Conservation (phyloP, 2,329 filamentous ascomycete genomes). For the Fusarium hainanense region DNA sequence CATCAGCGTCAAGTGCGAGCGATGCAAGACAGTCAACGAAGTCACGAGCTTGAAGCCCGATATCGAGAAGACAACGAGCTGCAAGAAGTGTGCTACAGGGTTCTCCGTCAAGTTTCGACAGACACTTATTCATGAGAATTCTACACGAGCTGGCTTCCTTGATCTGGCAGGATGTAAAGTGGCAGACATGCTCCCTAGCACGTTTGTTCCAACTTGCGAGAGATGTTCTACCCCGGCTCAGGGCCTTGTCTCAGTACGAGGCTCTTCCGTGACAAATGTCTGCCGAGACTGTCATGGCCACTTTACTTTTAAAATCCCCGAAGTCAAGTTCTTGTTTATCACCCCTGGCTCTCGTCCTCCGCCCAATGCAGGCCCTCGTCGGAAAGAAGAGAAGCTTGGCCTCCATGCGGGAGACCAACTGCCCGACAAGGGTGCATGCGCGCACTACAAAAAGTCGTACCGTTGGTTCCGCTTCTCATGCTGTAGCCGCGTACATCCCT, state of each 20-base stretch:
- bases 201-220: conserved; percentile 81
- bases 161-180: conserved; percentile 80
- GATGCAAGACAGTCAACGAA: conserved; percentile 80
- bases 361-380: conserved; percentile 55
- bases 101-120: conserved; percentile 69
- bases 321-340: conserved; percentile 81
- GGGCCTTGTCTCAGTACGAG: conserved; percentile 77
- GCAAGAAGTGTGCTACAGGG: conserved; percentile 67
- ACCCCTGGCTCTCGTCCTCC: conserved; percentile 63
- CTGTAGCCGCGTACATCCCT: conserved; percentile 68
- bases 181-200: conserved; percentile 81
- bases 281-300: conserved; percentile 83
- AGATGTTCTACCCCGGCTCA: conserved; percentile 77
- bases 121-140: conserved; percentile 78
- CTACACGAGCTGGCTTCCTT: conserved; percentile 80
- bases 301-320: conserved; percentile 82
- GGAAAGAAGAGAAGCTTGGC: conserved; percentile 65
- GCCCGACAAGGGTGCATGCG: conserved; percentile 64
- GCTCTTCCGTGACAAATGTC: conserved; percentile 77
- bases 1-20: conserved; percentile 79
- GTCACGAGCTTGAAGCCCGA: conserved; percentile 72
- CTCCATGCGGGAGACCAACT: conserved; percentile 68
- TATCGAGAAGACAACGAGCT: conserved; percentile 62
- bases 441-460: conserved; percentile 68
- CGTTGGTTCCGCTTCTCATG: conserved; percentile 75